Percentiles rank a stretch among this genome's conserved stretches.
These are phyloP conservation scores for Rhizoctonia solani DNA, from an alignment of 1,284 basidiomycete genomes.

Conservation along the genomic window DNA sequence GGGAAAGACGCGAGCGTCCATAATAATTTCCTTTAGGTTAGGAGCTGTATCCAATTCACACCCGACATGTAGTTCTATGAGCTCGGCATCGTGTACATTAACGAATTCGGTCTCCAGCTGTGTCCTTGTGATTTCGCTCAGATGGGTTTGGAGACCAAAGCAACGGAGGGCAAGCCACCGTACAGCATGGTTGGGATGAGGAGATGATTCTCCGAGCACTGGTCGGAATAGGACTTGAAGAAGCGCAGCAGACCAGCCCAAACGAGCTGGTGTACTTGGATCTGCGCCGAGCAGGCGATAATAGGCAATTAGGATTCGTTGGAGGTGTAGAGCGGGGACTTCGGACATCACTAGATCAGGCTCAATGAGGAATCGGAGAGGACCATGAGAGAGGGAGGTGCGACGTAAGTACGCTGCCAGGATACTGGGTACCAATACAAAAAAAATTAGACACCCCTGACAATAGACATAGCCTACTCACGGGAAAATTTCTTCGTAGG, in stretches of 20 bases:
- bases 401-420: constrained; percentile 55
- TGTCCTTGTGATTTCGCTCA: constrained; percentile 74
- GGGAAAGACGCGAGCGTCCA: constrained; percentile 82
- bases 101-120: constrained; percentile 65
- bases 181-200: constrained; percentile 64
- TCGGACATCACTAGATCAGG: constrained; percentile 42
- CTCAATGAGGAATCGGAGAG: constrained; percentile 52
- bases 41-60: constrained; percentile 41
- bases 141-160: constrained; percentile 71
- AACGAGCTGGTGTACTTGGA: constrained; percentile 61
- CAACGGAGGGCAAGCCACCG: constrained; percentile 75
- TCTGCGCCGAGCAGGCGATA: constrained; percentile 78
- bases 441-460: constrained; percentile 9
- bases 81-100: constrained; percentile 58
- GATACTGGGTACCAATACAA: constrained; percentile 48
- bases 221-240: constrained; percentile 60
- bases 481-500: constrained; percentile 76
- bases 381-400: constrained; percentile 57
- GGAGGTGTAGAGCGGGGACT: constrained; percentile 55
- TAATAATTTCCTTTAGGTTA: constrained; percentile 43
- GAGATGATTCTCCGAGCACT: constrained; percentile 42
- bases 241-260: constrained; percentile 68
- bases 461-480: constrained; percentile 50
- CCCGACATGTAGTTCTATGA: constrained; percentile 1
- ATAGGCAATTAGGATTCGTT: constrained; percentile 74